Evolutionary conservation across 2,329 filamentous ascomycete species (phyloP).

Genomic region (Blumeriella jaapii): DNA sequence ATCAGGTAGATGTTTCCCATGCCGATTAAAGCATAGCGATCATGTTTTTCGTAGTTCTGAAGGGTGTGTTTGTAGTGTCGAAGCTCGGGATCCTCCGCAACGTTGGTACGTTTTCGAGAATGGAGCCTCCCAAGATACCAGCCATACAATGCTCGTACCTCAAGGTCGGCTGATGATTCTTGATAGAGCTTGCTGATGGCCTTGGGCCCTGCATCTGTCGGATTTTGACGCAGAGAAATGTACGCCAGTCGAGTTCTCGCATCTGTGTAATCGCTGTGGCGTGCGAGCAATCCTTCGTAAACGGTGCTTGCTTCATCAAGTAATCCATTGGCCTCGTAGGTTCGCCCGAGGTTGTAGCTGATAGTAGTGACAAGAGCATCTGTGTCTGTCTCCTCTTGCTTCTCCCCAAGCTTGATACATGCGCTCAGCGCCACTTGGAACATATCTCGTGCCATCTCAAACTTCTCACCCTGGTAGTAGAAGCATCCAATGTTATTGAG

Average conservation of each 20-base stretch:
- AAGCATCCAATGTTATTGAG: slow-evolving; percentile 98
- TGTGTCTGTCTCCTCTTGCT: slow-evolving; percentile 65
- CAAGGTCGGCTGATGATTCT: slow-evolving; percentile 71
- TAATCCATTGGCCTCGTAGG: slow-evolving; percentile 77
- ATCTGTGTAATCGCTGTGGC: slow-evolving; percentile 87
- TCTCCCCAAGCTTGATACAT: slow-evolving; percentile 70
- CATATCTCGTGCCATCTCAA: slow-evolving; percentile 67
- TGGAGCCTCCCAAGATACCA: slow-evolving; percentile 82
- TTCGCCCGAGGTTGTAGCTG: slow-evolving; percentile 89
- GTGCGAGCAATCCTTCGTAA: slow-evolving; percentile 74
- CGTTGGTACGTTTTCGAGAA: slow-evolving; percentile 70
- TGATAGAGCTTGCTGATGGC: slow-evolving; percentile 78
- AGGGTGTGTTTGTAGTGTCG: slow-evolving; percentile 94
- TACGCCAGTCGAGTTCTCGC: slow-evolving; percentile 82
- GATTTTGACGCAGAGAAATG: slow-evolving; percentile 70
- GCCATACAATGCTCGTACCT: slow-evolving; percentile 85
- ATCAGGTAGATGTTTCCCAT: slow-evolving; percentile 88
- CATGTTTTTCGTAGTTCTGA: slow-evolving; percentile 91
- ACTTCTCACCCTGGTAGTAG: slow-evolving; percentile 77
- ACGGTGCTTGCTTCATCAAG: slow-evolving; percentile 76
- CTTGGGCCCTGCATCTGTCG: slow-evolving; percentile 77
- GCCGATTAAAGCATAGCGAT: slow-evolving; percentile 88
- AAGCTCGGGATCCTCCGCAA: slow-evolving; percentile 83
- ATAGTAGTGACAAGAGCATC: slow-evolving; percentile 92
- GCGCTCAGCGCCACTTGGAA: slow-evolving; percentile 88